Percentiles rank a stretch among this genome's conserved stretches.
Evolutionary conservation across 257 asterid genomes (phyloP).

Genomic region (Solanum corneliomulleri): DNA sequence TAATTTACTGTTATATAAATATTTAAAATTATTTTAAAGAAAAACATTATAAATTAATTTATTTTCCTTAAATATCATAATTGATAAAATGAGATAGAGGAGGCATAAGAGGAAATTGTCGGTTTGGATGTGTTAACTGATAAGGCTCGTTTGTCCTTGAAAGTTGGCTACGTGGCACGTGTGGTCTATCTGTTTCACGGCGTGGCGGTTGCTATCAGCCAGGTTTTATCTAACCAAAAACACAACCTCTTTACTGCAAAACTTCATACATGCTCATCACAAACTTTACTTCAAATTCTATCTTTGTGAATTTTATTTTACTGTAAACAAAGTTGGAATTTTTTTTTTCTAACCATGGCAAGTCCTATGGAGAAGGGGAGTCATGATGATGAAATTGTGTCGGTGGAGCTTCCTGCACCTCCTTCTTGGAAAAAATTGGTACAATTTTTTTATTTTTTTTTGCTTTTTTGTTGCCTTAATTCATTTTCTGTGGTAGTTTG

Average conservation of each 20-base stretch:
- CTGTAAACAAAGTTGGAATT: not conserved
- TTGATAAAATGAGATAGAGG: not conserved
- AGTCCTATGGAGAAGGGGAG: constrained; percentile 2
- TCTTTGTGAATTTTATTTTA: not conserved
- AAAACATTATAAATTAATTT: too few relatives aligned
- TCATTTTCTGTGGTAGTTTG: not conserved
- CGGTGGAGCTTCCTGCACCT: constrained; percentile 38
- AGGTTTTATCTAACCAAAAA: not conserved
- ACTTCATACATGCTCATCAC: not conserved
- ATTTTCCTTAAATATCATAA: too few relatives aligned
- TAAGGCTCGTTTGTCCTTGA: not conserved
- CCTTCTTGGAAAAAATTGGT: constrained; percentile 42
- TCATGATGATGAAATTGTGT: constrained; percentile 10
- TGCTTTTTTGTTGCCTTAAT: not conserved
- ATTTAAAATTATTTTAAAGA: too few relatives aligned
- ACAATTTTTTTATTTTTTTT: not conserved
- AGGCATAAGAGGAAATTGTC: not conserved
- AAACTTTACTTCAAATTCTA: not conserved
- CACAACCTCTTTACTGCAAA: not conserved
- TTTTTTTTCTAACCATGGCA: constrained; percentile 7
- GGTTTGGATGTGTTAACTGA: not conserved
- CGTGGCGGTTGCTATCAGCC: constrained; percentile 2
- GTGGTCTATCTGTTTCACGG: not conserved
- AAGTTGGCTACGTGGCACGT: constrained; percentile 3
- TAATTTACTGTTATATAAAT: too few relatives aligned